Percentiles rank a stretch among this genome's conserved stretches.
Conservation (phyloP, 441 rosid species). For the Pelargonium fulgidum region DNA sequence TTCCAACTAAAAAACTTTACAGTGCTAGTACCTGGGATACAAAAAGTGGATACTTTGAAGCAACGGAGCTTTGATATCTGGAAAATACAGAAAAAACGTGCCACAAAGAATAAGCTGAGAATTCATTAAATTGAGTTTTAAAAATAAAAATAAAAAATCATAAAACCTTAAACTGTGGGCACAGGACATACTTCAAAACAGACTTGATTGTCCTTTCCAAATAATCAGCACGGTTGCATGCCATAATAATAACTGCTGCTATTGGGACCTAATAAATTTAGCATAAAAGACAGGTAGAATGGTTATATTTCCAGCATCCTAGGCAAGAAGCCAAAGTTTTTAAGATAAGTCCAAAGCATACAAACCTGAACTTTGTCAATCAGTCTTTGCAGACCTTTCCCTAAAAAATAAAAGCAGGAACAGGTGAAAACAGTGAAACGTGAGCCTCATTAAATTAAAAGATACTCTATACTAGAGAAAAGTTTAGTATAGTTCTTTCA, state of each 20-base stretch:
- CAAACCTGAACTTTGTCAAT: conserved; percentile 46
- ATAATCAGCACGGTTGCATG: conserved; percentile 98
- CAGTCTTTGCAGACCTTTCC: conserved; percentile 56
- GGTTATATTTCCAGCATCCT: conserved; percentile 15
- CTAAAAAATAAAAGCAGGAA: conserved; percentile 35
- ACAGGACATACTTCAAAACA: conserved; percentile 53
- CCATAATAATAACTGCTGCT: conserved; percentile 96
- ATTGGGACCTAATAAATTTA: conserved; percentile 46
- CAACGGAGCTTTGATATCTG: conserved; percentile 74
- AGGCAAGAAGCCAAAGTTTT: conserved; percentile 7
- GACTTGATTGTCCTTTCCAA: conserved; percentile 77
- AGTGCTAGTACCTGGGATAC: conserved; percentile 66
- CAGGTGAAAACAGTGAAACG: conserved; percentile 16
- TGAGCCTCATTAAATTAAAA: conserved; percentile 14
- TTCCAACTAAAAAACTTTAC: conserved; percentile 12
- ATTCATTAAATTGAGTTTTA: not conserved
- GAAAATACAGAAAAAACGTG: conserved; percentile 20
- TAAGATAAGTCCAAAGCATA: conserved; percentile 10
- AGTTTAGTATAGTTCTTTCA: not conserved
- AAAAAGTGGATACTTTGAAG: conserved; percentile 79
- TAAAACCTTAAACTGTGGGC: conserved; percentile 2
- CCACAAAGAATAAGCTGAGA: conserved; percentile 13
- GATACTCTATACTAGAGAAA: not conserved
- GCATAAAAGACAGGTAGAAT: conserved; percentile 20
- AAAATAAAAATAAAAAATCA: conserved; percentile 12